Evolutionary conservation across 1,139 yeast genomes (phyloP), one percentile per base, ranked within the genome.

Genomic region (Hemisphaericaspora lyxosophila): DNA sequence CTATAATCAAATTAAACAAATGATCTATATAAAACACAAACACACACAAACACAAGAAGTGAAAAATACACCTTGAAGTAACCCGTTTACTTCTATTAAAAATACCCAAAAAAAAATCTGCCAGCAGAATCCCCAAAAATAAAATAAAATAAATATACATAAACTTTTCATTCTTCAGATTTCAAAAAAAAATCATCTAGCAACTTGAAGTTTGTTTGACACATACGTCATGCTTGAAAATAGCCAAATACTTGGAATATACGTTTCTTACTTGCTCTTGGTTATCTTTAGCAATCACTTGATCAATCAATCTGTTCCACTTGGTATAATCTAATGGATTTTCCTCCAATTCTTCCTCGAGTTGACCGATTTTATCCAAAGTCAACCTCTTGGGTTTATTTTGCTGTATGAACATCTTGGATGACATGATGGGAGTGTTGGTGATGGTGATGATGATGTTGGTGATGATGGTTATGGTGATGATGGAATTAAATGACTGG

Each of bases 191-290:
- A 5, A 30, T 5, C 17, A 20, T 4, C 13, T 14, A 15, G 9
- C 8, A 16, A 15, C n/a, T n/a, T n/a, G n/a, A n/a, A n/a, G n/a
- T n/a, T n/a, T n/a, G n/a, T n/a, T 19, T 18, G 15, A 40, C 42
- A 59, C 62, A 50, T 55, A 57, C 69, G 47, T 71, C 78, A 46
- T 70, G 74, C 40, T 85, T 88, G 64, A 86, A 90, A 5, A 77
- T 67, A 13, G 62, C 61, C 38, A 90, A 70, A 53, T 85, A 82
- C 27, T 75, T 65, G 40, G 82, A 82, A 57, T 76, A 89, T 0
- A 75, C 70, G 5, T 67, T 62, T 33, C 87, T 63, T 9, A 82
- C 79, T 41, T 80, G 81, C 27, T 80, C 86, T 41, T 75, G 78
- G 43, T 80, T 75, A 45, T 84, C 89, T 47, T 79, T 78, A 18